Conservation (phyloP, 805 yeast genomes). For the Hemisphaericaspora nanyangensis region DNA sequence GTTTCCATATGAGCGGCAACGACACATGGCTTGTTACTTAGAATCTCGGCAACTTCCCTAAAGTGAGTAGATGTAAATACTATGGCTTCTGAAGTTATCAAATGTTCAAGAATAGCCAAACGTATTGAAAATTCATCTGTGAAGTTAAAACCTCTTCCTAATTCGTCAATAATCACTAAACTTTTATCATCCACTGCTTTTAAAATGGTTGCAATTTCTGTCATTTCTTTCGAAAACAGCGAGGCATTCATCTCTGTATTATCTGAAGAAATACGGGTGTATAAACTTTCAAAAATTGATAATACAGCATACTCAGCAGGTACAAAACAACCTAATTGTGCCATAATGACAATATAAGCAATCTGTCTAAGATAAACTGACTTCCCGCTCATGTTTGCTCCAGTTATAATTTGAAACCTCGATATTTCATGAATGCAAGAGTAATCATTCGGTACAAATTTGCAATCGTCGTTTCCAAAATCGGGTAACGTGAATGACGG, state of each 20-base stretch:
- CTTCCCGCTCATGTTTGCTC: conserved; percentile 64
- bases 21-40: conserved; percentile 31
- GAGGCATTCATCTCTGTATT: conserved; percentile 31
- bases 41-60: conserved; percentile 32
- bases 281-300: conserved; percentile 35
- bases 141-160: conserved; percentile 44
- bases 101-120: conserved; percentile 38
- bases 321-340: conserved; percentile 55
- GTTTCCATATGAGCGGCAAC: conserved; percentile 35
- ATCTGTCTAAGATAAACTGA: conserved; percentile 54
- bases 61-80: conserved; percentile 46
- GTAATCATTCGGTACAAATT: conserved; percentile 38
- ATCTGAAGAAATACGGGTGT: conserved; percentile 38
- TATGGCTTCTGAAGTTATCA: conserved; percentile 16
- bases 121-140: conserved; percentile 54
- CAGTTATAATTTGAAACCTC: conserved; percentile 48
- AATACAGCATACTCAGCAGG: conserved; percentile 43
- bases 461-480: conserved; percentile 25
- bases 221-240: conserved; percentile 46
- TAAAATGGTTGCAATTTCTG: conserved; percentile 43
- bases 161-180: conserved; percentile 49
- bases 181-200: conserved; percentile 25
- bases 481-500: conserved; percentile 40
- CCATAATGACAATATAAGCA: conserved; percentile 46
- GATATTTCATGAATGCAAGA: conserved; percentile 30